Evolutionary conservation across 495 filamentous ascomycete species (phyloP), one percentile per base, ranked within the genome.

Genomic region (Penicillium waksmanii): DNA sequence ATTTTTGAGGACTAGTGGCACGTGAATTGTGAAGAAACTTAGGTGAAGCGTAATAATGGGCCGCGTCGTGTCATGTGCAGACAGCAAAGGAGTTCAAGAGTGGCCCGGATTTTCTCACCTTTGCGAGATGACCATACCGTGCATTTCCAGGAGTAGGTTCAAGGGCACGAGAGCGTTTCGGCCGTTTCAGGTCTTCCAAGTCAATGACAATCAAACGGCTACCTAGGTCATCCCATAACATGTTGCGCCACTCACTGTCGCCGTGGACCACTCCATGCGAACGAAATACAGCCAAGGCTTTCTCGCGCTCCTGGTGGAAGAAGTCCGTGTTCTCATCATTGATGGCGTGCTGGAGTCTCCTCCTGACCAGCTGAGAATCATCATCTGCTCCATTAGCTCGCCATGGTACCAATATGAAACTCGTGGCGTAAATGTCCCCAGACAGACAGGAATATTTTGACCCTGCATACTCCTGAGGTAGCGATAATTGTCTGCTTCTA

Each of bases 331-430:
- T 70, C 36, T 38, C 15, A 33, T 68, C 52, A 48, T 62, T 68
- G n/a, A 68, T 65, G 7, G 64, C 44, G 10, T 59, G 48, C 55
- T 71, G 55, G 65, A 68, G 61, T 36, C 59, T 18, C 9, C 5
- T 66, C 56, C 64, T 34, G 68, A 66, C 66, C 57, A 68, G 57
- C 64, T 61, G 10, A 71, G 52, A 43, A 71, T 62, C 52, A 67
- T 67, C 55, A 71, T 71, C 34, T 63, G 43, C 21, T 36, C 50
- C 53, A 71, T 71, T 60, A 60, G n/a, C 60, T 67, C 25, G 34
- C 68, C 62, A 18, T 68, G 55, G 51, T 71, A 71, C 68, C 51
- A 71, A 61, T 68, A 71, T 63, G 42, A 7, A 51, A 68, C 40
- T 12, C 51, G 31, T 35, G 57, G 68, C 51, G 17, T 60, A 62